These are phyloP conservation scores for Suillus americanus DNA, from an alignment of 768 basidiomycete species.

Conservation along the genomic window DNA sequence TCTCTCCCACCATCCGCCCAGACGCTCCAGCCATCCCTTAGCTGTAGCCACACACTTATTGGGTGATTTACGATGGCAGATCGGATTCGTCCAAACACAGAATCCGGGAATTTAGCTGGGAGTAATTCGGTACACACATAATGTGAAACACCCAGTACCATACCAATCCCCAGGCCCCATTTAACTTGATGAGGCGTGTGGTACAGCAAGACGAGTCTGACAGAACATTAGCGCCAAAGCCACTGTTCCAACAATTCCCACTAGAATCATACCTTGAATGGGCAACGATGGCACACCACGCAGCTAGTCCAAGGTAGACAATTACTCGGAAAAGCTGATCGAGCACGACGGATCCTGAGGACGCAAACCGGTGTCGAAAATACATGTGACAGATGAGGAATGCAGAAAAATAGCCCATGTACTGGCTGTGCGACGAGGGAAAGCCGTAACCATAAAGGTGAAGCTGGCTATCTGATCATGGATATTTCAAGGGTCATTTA, in stretches of 20 bases:
- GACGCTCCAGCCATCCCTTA: slow-evolving; percentile 81
- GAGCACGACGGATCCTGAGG: slow-evolving; percentile 49
- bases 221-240: neutral
- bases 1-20: slow-evolving; percentile 81
- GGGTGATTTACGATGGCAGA: slow-evolving; percentile 53
- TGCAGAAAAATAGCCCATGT: slow-evolving; percentile 84
- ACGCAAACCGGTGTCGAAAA: slow-evolving; percentile 63
- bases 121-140: slow-evolving; percentile 61
- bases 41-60: slow-evolving; percentile 60
- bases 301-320: slow-evolving; percentile 49
- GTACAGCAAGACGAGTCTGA: slow-evolving; percentile 69
- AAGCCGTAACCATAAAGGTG: slow-evolving; percentile 72
- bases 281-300: slow-evolving; percentile 66
- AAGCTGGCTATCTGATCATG: slow-evolving; percentile 15
- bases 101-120: slow-evolving; percentile 52
- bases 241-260: neutral
- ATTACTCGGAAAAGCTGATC: slow-evolving; percentile 49
- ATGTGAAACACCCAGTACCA: slow-evolving; percentile 47
- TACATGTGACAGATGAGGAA: slow-evolving; percentile 75
- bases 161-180: slow-evolving; percentile 74
- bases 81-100: slow-evolving; percentile 51
- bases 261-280: slow-evolving; percentile 66
- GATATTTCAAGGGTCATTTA: slow-evolving; percentile 6
- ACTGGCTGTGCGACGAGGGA: slow-evolving; percentile 87
- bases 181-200: slow-evolving; percentile 71